Base-by-base conservation (phyloP, 768 basidiomycete species). In the Phlebiopsis gigantea region DNA sequence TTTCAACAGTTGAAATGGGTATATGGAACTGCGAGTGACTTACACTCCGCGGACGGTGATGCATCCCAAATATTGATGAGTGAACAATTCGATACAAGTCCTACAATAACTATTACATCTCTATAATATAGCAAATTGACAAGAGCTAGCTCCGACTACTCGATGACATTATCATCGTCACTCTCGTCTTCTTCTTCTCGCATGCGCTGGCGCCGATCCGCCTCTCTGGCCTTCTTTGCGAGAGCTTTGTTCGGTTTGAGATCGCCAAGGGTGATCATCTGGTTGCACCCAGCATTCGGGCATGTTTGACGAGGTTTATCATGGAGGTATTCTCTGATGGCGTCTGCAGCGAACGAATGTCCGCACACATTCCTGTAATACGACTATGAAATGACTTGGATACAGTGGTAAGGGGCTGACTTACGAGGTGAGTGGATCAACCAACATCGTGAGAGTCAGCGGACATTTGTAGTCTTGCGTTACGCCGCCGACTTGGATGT, bases 391-490 rank as follows among this genome's bases (percentile, higher is more conserved):
- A n/a, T 28, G 22, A 15, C 17, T 5, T 46, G 24, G 19, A 53
- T 24, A 29, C 45, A 17, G 44, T 21, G 19, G 21, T 47, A 48
- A 45, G n/a, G 29, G 29, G 39, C 53, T 47, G 4, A 75, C 88
- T 55, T 66, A 95, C 94, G 90, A 93, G 3, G 88, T 92, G 57
- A 90, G 73, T 1, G 95, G 93, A 50, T 96, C 77, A 21, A 76
- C 77, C 39, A 92, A 77, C 14, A 77, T 68, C 2, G 74, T 79
- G 44, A 94, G 75, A 0, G 88, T 84, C 49, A 98, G 73, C 1
- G 93, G 94, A 62, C 93, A 96, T 55, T 83, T 87, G 76, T 85
- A 92, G 63, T 84, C 85, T 65, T 90, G 88, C 5, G 85, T 88
- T 26, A 85, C 79, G 24, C 92, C 93, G 52, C 95, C 95, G 49